These are phyloP conservation scores for Mycena pura DNA, from an alignment of 768 basidiomycete genomes.

Conservation along the genomic window DNA sequence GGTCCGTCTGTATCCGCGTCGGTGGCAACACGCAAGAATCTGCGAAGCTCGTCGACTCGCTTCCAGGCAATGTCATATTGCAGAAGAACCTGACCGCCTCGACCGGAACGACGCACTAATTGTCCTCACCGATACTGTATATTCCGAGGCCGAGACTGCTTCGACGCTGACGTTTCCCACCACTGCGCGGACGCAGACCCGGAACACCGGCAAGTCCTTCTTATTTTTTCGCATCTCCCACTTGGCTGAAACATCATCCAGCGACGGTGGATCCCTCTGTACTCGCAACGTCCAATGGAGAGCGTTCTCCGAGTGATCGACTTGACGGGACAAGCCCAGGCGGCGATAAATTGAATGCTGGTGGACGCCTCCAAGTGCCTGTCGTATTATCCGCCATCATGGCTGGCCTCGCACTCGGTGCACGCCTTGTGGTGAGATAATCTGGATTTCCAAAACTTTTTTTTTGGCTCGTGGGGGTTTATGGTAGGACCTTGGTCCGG, in stretches of 20 bases:
- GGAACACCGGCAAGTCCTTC: slow-evolving; percentile 45
- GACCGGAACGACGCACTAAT: slow-evolving; percentile 57
- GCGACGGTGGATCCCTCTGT: slow-evolving; percentile 59
- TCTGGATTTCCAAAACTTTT: too few species aligned
- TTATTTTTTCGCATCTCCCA: background rate
- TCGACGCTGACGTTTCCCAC: slow-evolving; percentile 58
- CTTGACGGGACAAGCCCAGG: background rate
- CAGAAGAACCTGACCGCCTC: background rate
- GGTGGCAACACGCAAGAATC: slow-evolving; percentile 85
- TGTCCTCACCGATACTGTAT: slow-evolving; percentile 59
- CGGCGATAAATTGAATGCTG: background rate
- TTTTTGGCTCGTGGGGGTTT: too few species aligned
- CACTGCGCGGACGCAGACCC: slow-evolving; percentile 60
- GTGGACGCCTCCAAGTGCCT: background rate
- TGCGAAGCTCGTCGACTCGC: slow-evolving; percentile 55
- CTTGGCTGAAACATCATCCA: background rate
- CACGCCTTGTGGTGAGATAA: background rate
- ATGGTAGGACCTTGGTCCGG: too few species aligned
- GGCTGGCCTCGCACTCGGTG: background rate
- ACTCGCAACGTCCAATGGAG: slow-evolving; percentile 61
- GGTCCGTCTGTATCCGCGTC: slow-evolving; percentile 66
- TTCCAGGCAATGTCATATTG: slow-evolving; percentile 43
- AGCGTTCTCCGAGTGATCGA: background rate
- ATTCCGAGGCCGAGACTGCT: slow-evolving; percentile 35
- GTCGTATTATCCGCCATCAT: background rate